phyloP scores from a whole-genome alignment of 306 rosid genomes.

The Rubus idaeus region DNA sequence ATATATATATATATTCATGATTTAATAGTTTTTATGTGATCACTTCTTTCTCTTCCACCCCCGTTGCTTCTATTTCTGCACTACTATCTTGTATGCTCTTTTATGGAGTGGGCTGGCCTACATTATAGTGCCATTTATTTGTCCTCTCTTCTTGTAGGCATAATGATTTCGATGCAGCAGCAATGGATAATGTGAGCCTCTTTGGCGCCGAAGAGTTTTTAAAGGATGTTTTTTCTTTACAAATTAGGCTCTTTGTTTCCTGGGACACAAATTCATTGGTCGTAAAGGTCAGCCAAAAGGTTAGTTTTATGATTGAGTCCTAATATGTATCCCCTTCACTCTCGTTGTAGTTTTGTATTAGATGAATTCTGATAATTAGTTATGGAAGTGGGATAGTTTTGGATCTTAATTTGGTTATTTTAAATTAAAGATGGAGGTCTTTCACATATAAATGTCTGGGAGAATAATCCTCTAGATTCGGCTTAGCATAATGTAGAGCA shows the following conservation, averaged over 20 bases:
- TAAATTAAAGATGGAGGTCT: background rate
- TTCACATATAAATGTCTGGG: background rate
- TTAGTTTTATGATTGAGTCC: conserved; percentile 18
- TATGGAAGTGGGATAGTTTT: background rate
- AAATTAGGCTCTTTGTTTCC: conserved; percentile 67
- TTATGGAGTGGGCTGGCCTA: conserved; percentile 1
- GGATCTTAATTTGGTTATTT: background rate
- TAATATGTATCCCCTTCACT: background rate
- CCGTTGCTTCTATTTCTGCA: background rate
- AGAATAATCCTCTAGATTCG: background rate
- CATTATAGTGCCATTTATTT: conserved; percentile 21
- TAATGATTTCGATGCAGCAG: conserved; percentile 41
- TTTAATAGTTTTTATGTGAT: background rate
- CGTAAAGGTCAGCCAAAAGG: conserved; percentile 76
- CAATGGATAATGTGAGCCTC: conserved; percentile 43
- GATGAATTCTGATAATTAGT: background rate
- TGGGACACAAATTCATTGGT: conserved; percentile 63
- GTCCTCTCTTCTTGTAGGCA: conserved; percentile 56
- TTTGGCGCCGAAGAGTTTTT: conserved; percentile 38
- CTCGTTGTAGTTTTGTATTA: background rate
- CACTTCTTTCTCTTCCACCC: background rate
- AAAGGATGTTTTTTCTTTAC: conserved; percentile 63
- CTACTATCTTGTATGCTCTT: background rate
- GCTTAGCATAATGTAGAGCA: background rate
- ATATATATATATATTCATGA: background rate